Evolutionary conservation across 805 yeast species (phyloP), one percentile per base, ranked within the genome.

Genomic region (Wickerhamomyces subpelliculosus): DNA sequence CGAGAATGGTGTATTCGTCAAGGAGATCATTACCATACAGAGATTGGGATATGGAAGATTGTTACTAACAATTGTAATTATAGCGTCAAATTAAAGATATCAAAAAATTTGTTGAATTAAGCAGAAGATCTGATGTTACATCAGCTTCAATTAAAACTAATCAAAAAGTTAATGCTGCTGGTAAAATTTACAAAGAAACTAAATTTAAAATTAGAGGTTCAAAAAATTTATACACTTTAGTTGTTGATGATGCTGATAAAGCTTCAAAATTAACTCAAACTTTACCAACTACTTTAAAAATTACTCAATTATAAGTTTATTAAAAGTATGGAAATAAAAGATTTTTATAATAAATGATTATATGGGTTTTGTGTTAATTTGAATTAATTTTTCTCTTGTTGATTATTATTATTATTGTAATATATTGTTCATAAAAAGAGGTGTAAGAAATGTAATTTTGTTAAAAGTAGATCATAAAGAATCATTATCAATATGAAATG

Each of bases 121-220:
- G 93, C 67, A 83, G 88, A 80, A 82, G 97, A 80, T 78, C 88
- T 63, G 97, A 89, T 80, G 87, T 93, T 66, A 78, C 78, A 72
- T 71, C 83, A 52, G 96, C 95, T 61, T 80, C 89, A 67, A 84
- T 93, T 78, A 93, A 93, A 83, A 80, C 82, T 75, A 87, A 87
- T 87, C 70, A 76, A 67, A 81, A 83, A 72, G 58, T 81, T 63
- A 80, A 79, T 75, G 75, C 83, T 57, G 72, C 73, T 68, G 94
- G 93, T 70, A 83, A 83, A 77, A 73, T 74, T 56, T 75, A 76
- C 80, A 83, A 84, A 74, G 93, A 84, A 74, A 88, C 96, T 76
- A 93, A 93, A 75, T 93, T 93, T 89, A 93, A 93, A 85, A 86
- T 93, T 64, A 88, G 97, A 80, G 96, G 97, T 70, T 63, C 96